Evolutionary conservation across 2,329 filamentous ascomycete genomes (phyloP).

Genomic region (Trichophyton mentagrophytes): DNA sequence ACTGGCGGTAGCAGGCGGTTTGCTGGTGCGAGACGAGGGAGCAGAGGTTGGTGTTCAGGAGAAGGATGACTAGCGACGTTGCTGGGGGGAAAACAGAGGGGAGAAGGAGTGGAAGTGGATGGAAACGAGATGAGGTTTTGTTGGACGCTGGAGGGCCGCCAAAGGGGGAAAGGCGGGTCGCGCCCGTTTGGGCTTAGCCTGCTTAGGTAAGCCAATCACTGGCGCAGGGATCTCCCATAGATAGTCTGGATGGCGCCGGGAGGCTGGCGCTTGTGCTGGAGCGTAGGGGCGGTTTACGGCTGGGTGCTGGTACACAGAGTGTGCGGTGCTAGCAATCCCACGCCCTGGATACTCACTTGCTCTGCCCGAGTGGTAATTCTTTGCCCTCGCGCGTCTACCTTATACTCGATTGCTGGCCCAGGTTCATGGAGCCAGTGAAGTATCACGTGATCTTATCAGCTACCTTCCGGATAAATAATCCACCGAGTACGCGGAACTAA

Average conservation of each 20-base stretch:
- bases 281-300: too few species aligned
- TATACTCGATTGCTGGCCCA: not conserved
- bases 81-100: slow-evolving; percentile 5
- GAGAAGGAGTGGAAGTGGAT: slow-evolving; percentile 10
- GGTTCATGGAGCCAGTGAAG: not conserved
- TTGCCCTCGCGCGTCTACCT: too few species aligned
- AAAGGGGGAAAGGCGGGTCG: slow-evolving; percentile 11
- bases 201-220: not conserved
- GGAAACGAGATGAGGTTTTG: slow-evolving; percentile 11
- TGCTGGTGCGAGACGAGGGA: not conserved
- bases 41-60: not conserved
- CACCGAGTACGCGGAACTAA: not conserved
- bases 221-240: not conserved
- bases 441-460: not conserved
- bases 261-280: too few species aligned
- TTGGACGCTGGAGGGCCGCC: slow-evolving; percentile 9
- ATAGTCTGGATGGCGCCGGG: not conserved
- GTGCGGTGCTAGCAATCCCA: too few species aligned
- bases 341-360: too few species aligned
- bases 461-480: not conserved
- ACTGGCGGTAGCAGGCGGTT: not conserved
- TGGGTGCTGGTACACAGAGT: too few species aligned
- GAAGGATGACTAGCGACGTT: slow-evolving; percentile 4
- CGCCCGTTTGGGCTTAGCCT: slow-evolving; percentile 8
- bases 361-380: too few species aligned